Percentiles rank a stretch among this genome's conserved stretches.
Conservation (phyloP, 179 eudicot genomes). For the Drosera spatulata region DNA sequence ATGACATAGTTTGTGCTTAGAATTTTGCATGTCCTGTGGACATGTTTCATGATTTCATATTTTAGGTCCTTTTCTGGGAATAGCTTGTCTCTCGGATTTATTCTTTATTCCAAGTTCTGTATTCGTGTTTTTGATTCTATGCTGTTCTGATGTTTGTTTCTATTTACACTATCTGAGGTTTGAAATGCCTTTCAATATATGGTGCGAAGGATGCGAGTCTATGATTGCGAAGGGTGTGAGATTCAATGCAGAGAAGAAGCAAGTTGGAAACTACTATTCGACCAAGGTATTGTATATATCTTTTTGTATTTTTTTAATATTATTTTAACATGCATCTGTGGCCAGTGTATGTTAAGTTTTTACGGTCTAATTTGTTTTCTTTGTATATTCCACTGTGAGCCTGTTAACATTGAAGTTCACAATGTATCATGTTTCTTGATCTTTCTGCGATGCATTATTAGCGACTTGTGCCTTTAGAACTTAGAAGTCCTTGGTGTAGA, state of each 20-base stretch:
- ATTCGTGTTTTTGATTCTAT: too few species aligned
- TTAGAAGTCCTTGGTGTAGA: too few species aligned
- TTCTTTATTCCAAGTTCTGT: too few species aligned
- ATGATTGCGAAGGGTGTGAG: constrained; percentile 98
- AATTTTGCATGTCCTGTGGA: neutral
- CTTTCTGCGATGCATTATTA: too few species aligned
- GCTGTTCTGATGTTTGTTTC: neutral
- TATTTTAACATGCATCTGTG: too few species aligned
- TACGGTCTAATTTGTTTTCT: too few species aligned
- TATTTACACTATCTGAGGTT: constrained; percentile 30
- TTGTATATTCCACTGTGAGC: too few species aligned
- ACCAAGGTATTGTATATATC: constrained; percentile 50
- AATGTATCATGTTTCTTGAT: too few species aligned
- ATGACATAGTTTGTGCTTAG: constrained; percentile 5
- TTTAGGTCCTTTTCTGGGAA: neutral
- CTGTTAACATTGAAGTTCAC: too few species aligned
- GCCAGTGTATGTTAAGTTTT: too few species aligned
- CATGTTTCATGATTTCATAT: neutral
- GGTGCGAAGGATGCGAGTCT: constrained; percentile 96
- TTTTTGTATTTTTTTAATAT: too few species aligned
- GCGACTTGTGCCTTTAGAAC: too few species aligned
- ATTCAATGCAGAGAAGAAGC: constrained; percentile 95
- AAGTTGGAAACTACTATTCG: constrained; percentile 93
- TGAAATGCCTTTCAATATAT: constrained; percentile 89
- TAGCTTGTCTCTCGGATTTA: neutral